These are phyloP conservation scores for Exophiala lecanii-corni DNA, from an alignment of 2,329 filamentous ascomycete species.

Conservation along the genomic window DNA sequence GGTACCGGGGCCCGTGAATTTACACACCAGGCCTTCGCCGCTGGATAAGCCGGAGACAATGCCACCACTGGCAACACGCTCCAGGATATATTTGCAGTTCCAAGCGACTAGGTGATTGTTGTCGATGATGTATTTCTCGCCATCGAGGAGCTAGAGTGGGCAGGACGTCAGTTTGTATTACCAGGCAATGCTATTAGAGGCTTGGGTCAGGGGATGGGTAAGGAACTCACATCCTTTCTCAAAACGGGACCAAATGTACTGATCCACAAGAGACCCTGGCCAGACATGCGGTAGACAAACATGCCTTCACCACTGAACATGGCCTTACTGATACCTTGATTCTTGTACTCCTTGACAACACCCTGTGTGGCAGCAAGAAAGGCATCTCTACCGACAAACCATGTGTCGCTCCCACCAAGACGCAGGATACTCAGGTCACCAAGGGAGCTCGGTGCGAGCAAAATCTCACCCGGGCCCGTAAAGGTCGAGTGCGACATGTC, in stretches of 20 bases:
- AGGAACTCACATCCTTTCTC: conserved; percentile 72
- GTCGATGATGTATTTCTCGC: conserved; percentile 86
- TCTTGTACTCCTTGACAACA: conserved; percentile 82
- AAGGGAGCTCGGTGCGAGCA: conserved; percentile 73
- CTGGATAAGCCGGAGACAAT: conserved; percentile 82
- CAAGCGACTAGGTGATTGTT: conserved; percentile 36
- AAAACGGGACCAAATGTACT: conserved; percentile 94
- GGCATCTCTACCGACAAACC: conserved; percentile 81
- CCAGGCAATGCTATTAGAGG: background rate
- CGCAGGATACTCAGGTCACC: conserved; percentile 82
- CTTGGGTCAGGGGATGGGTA: background rate
- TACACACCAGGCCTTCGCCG: conserved; percentile 87
- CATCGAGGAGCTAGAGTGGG: conserved; percentile 41
- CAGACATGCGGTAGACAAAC: conserved; percentile 82
- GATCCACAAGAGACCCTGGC: conserved; percentile 79
- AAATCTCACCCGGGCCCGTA: conserved; percentile 84
- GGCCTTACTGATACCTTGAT: conserved; percentile 79
- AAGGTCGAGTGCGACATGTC: conserved; percentile 75
- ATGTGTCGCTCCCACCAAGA: conserved; percentile 64
- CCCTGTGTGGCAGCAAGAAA: conserved; percentile 83
- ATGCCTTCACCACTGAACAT: conserved; percentile 92
- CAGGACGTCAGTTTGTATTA: conserved; percentile 3
- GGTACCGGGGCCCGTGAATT: conserved; percentile 84
- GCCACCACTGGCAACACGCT: conserved; percentile 84
- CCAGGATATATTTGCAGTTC: conserved; percentile 82